These are phyloP conservation scores for Aspergillus glaucus DNA, from an alignment of 2,329 filamentous ascomycete genomes.

Conservation along the genomic window DNA sequence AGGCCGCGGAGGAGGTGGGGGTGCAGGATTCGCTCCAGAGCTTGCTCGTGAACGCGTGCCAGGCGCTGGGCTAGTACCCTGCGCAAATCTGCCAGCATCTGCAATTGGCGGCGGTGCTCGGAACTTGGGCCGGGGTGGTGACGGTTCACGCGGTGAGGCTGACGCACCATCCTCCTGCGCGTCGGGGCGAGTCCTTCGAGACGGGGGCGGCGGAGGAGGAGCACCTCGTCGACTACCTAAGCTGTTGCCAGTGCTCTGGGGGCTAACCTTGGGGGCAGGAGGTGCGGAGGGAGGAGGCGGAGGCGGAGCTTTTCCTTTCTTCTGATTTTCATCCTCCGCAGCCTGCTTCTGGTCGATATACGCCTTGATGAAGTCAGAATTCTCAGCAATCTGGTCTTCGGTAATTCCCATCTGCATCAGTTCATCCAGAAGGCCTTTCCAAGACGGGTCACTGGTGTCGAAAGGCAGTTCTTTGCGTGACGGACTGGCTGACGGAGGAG, in stretches of 20 bases:
- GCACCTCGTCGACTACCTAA: constrained; percentile 49
- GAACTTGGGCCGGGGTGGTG: constrained; percentile 67
- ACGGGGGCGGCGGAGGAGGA: constrained; percentile 54
- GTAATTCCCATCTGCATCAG: constrained; percentile 60
- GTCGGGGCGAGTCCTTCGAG: constrained; percentile 40
- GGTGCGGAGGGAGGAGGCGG: constrained; percentile 53
- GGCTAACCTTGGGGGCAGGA: constrained; percentile 46
- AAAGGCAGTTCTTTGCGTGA: constrained; percentile 42
- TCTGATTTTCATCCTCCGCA: constrained; percentile 45
- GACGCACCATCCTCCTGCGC: constrained; percentile 52
- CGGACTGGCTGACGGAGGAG: constrained; percentile 17
- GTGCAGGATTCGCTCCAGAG: constrained; percentile 49
- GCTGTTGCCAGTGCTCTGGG: constrained; percentile 55
- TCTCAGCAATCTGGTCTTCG: constrained; percentile 61
- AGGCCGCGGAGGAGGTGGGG: constrained; percentile 62
- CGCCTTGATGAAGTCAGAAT: constrained; percentile 62
- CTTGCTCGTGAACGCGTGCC: constrained; percentile 46
- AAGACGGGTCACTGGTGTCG: constrained; percentile 57
- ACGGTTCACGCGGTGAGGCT: constrained; percentile 61
- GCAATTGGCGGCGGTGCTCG: constrained; percentile 79
- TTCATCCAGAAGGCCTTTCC: constrained; percentile 56
- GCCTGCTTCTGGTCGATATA: constrained; percentile 61
- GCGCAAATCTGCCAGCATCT: constrained; percentile 81
- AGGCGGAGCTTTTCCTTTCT: constrained; percentile 51
- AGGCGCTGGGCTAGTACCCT: constrained; percentile 29